phyloP scores from a whole-genome alignment of 139 green algal species.

The Diplosphaera chodatii region DNA sequence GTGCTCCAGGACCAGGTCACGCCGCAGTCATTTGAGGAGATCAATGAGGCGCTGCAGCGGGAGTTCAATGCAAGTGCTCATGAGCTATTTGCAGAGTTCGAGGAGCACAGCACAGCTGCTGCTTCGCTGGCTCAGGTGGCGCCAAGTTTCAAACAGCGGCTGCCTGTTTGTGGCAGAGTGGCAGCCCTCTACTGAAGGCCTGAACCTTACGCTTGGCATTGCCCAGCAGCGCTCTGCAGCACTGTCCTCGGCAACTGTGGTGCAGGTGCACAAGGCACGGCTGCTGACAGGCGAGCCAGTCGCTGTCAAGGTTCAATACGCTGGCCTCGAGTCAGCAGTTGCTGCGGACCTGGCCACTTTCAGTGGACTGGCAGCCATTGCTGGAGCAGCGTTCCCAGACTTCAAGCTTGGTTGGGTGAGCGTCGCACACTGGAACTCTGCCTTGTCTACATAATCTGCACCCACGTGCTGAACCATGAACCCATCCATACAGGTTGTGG shows the following conservation, averaged over 20 bases:
- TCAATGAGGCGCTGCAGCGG: conserved; percentile 26
- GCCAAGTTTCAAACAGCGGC: too few relatives aligned
- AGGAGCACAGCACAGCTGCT: conserved; percentile 50
- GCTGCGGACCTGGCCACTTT: conserved; percentile 66
- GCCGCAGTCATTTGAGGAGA: conserved; percentile 39
- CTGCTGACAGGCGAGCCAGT: conserved; percentile 49
- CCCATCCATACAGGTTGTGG: conserved; percentile 34
- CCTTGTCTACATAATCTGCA: too few relatives aligned
- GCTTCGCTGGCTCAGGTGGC: conserved; percentile 75
- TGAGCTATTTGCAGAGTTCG: conserved; percentile 61
- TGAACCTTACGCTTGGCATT: too few relatives aligned
- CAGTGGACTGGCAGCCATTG: conserved; percentile 25
- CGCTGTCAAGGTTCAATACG: conserved; percentile 74
- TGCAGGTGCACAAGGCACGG: conserved; percentile 58
- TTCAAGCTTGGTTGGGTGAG: conserved; percentile 10
- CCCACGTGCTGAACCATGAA: too few relatives aligned
- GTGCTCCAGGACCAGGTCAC: conserved; percentile 68
- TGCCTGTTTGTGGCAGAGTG: too few relatives aligned
- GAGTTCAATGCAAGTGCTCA: conserved; percentile 27
- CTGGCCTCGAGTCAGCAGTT: conserved; percentile 48
- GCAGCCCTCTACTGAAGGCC: too few relatives aligned
- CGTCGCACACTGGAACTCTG: too few relatives aligned
- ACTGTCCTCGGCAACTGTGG: too few relatives aligned
- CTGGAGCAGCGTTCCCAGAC: conserved; percentile 46
- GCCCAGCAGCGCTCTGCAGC: too few relatives aligned